Evolutionary conservation across 768 basidiomycete species (phyloP), one percentile per base, ranked within the genome.

Genomic region (Kwoniella mangroviensis): DNA sequence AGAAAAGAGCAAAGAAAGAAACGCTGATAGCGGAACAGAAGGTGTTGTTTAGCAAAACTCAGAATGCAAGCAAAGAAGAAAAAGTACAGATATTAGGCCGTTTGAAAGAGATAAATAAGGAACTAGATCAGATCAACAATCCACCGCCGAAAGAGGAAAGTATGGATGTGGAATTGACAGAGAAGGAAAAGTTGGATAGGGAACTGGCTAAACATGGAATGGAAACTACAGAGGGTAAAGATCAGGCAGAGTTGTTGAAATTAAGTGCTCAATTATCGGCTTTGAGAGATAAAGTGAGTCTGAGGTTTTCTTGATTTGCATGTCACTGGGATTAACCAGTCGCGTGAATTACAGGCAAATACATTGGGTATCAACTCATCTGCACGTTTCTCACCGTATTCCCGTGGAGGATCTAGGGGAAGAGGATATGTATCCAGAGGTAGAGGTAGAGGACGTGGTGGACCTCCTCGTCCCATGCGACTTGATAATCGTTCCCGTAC

Each of bases 401-500:
- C 68, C 15, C 59, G 68, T 3, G 61, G 61, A 6, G 54, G 54
- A 41, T 60, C 51, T 22, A 64, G 68, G 17, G 59, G 81, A 0
- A 80, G 83, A 56, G 80, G 84, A n/a, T 83, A 86, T 15, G 60
- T 70, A 1, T 88, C 89, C 74, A 87, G 91, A n/a, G 86, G 84
- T 57, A 88, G 90, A 28, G 90, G 90, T 41, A 69, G 89, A 56
- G 84, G 87, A 15, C 88, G 91, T 68, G 88, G 88, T 26, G 87
- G 86, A 52, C 56, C 68, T 17, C 87, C 90, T 52, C 85, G 86
- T 11, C 93, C 89, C 76, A 91, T 96, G 90, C 91, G 91, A 79
- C 87, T 97, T 34, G 94, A 97, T 82, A 93, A 94, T 78, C 88
- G 94, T 19, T 91, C 94, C 11, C 91, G 89, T 84, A 90, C 88